Conservation (phyloP, 108 stramenopile species). For the Epipyxis sp. region DNA sequence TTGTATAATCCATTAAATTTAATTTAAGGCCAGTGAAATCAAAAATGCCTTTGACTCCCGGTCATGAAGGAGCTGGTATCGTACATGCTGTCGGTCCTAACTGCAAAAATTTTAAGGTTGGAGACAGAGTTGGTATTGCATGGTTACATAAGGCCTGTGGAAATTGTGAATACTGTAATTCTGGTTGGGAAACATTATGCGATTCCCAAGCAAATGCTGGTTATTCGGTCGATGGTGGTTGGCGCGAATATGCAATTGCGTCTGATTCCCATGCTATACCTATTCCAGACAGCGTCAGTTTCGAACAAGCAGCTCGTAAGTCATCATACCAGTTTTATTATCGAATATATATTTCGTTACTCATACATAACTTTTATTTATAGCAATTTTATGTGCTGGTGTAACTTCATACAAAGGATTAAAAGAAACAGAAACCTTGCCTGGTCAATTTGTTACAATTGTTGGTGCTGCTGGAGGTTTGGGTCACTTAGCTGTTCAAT, state of each 20-base stretch:
- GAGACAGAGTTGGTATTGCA: conserved; percentile 66
- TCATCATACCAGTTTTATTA: conserved; percentile 48
- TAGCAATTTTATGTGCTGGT: conserved; percentile 58
- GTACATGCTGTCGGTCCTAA: conserved; percentile 8
- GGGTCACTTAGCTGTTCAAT: conserved; percentile 30
- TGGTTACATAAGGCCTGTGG: conserved; percentile 63
- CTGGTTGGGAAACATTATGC: conserved; percentile 57
- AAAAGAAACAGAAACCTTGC: conserved; percentile 43
- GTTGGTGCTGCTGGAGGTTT: conserved; percentile 26
- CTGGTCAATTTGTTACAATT: conserved; percentile 27
- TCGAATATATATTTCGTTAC: conserved; percentile 43
- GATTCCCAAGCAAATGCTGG: conserved; percentile 11
- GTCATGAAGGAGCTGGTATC: conserved; percentile 39
- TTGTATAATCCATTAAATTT: no score
- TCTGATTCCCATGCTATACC: background rate
- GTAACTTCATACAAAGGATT: conserved; percentile 62
- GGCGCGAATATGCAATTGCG: conserved; percentile 15
- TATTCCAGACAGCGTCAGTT: conserved; percentile 4
- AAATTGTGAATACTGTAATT: conserved; percentile 56
- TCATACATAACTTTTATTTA: conserved; percentile 31
- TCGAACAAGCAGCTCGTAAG: conserved; percentile 40
- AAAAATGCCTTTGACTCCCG: conserved; percentile 33
- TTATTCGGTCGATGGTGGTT: conserved; percentile 31
- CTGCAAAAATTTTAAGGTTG: conserved; percentile 54
- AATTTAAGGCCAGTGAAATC: background rate